Evolutionary conservation across 768 basidiomycete genomes (phyloP).

Genomic region (Naganishia vaughanmartiniae): DNA sequence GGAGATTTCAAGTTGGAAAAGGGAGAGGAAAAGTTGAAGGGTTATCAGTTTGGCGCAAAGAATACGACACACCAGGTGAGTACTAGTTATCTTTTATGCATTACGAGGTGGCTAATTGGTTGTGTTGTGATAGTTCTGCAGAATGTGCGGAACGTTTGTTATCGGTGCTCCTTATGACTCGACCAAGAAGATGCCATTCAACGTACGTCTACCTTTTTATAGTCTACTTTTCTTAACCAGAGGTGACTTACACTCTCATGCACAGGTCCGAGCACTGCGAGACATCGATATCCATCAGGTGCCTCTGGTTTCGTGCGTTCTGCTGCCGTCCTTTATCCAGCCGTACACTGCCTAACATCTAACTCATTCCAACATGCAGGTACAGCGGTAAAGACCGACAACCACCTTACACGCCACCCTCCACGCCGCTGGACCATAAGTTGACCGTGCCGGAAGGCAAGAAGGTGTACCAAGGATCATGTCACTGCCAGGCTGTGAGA

Average conservation of each 20-base stretch:
- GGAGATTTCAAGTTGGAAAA: constrained; percentile 24
- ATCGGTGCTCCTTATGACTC: constrained; percentile 16
- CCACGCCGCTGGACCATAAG: constrained; percentile 16
- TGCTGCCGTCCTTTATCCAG: constrained; percentile 6
- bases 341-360: background rate
- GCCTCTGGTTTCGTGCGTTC: constrained; percentile 27
- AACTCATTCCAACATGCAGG: constrained; percentile 3
- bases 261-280: constrained; percentile 33
- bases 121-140: constrained; percentile 28
- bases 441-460: constrained; percentile 29
- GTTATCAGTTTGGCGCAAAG: constrained; percentile 33
- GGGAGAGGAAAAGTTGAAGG: constrained; percentile 20
- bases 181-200: constrained; percentile 20
- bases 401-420: constrained; percentile 24
- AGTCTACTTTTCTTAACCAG: too few relatives aligned
- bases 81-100: background rate
- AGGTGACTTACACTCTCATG: background rate
- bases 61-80: constrained; percentile 29
- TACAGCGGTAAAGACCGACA: constrained; percentile 27
- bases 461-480: constrained; percentile 30
- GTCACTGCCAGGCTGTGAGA: constrained; percentile 35
- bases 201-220: constrained; percentile 22
- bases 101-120: background rate
- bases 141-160: constrained; percentile 31
- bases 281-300: constrained; percentile 30